Percentiles rank a stretch among this genome's conserved stretches.
These are phyloP conservation scores for Gonapodya prolifera DNA, from an alignment of 192 early-diverging fungal genomes.

Conservation along the genomic window DNA sequence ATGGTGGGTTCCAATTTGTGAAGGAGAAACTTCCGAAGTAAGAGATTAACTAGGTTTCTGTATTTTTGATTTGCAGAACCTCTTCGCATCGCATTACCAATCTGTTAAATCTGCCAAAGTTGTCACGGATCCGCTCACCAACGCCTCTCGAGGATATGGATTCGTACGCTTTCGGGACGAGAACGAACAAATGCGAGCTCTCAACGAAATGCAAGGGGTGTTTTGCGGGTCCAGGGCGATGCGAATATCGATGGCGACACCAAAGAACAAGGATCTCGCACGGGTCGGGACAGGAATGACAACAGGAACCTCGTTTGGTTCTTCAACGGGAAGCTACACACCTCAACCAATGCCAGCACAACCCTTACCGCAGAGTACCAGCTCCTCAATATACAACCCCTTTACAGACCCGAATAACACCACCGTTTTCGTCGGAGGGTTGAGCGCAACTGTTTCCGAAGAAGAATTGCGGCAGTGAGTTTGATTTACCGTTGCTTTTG, in stretches of 20 bases:
- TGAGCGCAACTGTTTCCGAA: conserved; percentile 68
- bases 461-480: conserved; percentile 58
- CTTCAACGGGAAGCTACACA: conserved; percentile 10
- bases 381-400: background rate
- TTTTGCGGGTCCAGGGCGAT: conserved; percentile 72
- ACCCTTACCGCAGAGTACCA: background rate
- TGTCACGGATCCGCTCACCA: conserved; percentile 75
- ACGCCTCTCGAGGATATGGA: conserved; percentile 73
- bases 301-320: background rate
- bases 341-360: conserved; percentile 12
- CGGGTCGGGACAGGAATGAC: background rate
- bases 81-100: conserved; percentile 72
- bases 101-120: conserved; percentile 88
- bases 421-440: conserved; percentile 93
- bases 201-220: conserved; percentile 81
- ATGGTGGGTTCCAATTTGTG: conserved; percentile 35
- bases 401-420: conserved; percentile 74
- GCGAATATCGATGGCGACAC: conserved; percentile 79
- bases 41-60: background rate
- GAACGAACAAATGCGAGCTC: conserved; percentile 74
- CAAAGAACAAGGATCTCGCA: conserved; percentile 24
- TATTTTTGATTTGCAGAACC: conserved; percentile 25
- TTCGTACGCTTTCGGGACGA: conserved; percentile 89
- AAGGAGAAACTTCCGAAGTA: background rate
- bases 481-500: background rate